Evolutionary conservation across 345 rosid genomes (phyloP).

Genomic region (Geranium brycei): DNA sequence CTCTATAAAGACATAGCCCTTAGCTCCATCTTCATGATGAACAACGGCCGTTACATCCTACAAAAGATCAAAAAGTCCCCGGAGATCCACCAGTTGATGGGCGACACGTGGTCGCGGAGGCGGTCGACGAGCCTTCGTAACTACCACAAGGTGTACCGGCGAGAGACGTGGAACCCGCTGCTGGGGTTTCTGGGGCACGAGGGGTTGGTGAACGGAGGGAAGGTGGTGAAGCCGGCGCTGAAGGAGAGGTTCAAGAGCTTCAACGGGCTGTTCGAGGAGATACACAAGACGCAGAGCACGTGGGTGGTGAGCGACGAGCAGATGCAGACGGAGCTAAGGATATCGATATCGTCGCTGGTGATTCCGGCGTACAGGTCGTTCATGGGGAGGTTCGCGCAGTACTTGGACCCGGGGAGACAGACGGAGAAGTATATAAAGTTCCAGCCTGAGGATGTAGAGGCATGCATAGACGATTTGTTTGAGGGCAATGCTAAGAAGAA

Average conservation of each 20-base stretch:
- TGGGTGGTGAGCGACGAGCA: constrained; percentile 91
- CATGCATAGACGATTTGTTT: constrained; percentile 58
- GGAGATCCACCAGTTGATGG: constrained; percentile 48
- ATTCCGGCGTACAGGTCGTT: constrained; percentile 80
- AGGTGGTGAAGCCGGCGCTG: constrained; percentile 58
- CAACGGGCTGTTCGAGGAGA: constrained; percentile 73
- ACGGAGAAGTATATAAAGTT: constrained; percentile 74
- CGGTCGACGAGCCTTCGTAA: constrained; percentile 59
- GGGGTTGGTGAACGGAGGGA: constrained; percentile 57
- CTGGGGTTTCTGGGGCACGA: constrained; percentile 53
- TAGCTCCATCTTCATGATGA: constrained; percentile 85
- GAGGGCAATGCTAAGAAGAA: constrained; percentile 31
- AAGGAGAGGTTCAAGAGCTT: constrained; percentile 88
- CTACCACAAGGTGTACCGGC: constrained; percentile 67
- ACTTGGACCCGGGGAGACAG: constrained; percentile 70
- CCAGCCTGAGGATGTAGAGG: constrained; percentile 87
- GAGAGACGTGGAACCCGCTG: constrained; percentile 78
- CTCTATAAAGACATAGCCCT: constrained; percentile 55
- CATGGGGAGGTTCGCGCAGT: constrained; percentile 59
- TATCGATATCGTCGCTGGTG: constrained; percentile 62
- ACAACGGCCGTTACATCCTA: constrained; percentile 78
- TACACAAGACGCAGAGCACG: constrained; percentile 68
- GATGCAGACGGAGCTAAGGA: constrained; percentile 83
- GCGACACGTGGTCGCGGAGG: constrained; percentile 67
- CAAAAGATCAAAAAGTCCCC: constrained; percentile 64